Evolutionary conservation across 139 green algal species (phyloP).

Genomic region (Astrephomene gubernaculifera): DNA sequence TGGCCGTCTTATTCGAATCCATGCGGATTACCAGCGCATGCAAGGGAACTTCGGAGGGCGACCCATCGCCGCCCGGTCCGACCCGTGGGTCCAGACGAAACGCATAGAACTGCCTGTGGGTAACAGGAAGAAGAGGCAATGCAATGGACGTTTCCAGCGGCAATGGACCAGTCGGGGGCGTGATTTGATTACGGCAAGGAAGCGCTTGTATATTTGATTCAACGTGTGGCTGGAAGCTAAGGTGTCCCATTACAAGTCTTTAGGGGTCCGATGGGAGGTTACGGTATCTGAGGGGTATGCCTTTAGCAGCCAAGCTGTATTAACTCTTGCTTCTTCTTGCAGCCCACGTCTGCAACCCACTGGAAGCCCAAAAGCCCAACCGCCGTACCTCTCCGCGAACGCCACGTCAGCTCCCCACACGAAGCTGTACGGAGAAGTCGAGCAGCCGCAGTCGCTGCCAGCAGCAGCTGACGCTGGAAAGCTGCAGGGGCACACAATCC

Average conservation of each 20-base stretch:
- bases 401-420: conserved; percentile 1
- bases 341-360: background rate
- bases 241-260: background rate
- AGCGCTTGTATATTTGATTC: background rate
- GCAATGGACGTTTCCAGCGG: background rate
- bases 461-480: background rate
- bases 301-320: background rate
- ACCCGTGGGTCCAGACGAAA: conserved; percentile 1
- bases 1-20: background rate
- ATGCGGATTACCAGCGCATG: background rate
- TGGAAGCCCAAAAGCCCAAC: background rate
- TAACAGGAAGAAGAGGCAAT: background rate
- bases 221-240: background rate
- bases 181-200: background rate
- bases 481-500: background rate
- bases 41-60: background rate
- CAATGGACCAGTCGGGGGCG: background rate
- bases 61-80: too few species aligned
- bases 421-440: background rate
- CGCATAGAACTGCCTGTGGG: conserved; percentile 17
- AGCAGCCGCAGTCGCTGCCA: conserved; percentile 1
- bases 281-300: background rate
- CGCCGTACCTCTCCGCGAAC: background rate
- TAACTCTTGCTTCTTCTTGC: background rate
- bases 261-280: background rate